These are phyloP conservation scores for Oryza glaberrima DNA, from an alignment of 176 grass and related monocot genomes.

Conservation along the genomic window DNA sequence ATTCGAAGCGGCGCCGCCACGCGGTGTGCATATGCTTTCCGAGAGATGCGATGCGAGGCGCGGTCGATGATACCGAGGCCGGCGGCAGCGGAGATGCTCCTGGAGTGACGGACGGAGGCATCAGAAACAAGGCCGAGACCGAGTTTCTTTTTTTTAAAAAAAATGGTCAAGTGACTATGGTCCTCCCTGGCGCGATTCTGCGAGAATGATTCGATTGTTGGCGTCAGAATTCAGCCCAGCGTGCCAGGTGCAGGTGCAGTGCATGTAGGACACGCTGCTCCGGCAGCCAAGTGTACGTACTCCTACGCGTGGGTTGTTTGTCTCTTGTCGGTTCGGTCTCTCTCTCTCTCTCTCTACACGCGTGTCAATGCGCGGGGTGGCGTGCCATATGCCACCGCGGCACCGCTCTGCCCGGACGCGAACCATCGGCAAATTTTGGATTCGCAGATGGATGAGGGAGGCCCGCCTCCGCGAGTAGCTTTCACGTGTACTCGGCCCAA, in stretches of 20 bases:
- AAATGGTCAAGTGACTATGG: not conserved
- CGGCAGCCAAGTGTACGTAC: not conserved
- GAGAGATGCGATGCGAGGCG: not conserved
- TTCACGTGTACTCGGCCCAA: too few relatives aligned
- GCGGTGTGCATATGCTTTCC: not conserved
- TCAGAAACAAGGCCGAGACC: not conserved
- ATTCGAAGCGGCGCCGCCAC: too few relatives aligned
- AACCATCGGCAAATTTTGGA: too few relatives aligned
- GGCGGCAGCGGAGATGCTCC: not conserved
- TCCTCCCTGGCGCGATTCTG: not conserved
- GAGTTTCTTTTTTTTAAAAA: not conserved
- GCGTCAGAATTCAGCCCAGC: not conserved
- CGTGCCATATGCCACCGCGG: too few relatives aligned
- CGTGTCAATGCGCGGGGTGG: too few relatives aligned
- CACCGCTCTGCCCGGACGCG: too few relatives aligned
- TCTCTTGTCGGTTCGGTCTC: too few relatives aligned
- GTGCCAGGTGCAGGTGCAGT: not conserved
- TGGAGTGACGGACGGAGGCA: not conserved
- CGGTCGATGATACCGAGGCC: conserved; percentile 43
- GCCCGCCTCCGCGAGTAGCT: too few relatives aligned
- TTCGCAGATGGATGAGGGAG: too few relatives aligned
- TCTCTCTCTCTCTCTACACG: too few relatives aligned
- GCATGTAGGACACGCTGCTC: conserved; percentile 31
- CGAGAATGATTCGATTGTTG: conserved; percentile 4
- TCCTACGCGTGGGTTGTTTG: too few relatives aligned